Conservation (phyloP, 805 yeast species). For the Saccharomyces mikatae region DNA sequence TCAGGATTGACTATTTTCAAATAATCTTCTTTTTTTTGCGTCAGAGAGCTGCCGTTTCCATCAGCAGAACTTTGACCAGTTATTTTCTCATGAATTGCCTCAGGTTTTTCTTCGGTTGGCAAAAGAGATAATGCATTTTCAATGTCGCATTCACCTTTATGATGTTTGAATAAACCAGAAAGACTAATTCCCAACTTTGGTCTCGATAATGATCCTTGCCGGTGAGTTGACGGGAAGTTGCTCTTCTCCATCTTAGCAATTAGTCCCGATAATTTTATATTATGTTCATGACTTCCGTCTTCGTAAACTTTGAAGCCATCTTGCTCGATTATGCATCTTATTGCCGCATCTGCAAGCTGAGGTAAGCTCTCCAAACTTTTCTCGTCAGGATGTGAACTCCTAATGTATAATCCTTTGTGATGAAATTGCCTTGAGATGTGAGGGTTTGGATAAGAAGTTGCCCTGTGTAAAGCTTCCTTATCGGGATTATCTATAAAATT, state of each 20-base stretch:
- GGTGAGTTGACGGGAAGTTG: slow-evolving; percentile 5
- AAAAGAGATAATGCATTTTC: slow-evolving; percentile 19
- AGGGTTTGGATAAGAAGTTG: not conserved
- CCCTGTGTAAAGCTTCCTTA: not conserved
- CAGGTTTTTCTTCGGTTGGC: slow-evolving; percentile 12
- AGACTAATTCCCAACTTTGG: slow-evolving; percentile 17
- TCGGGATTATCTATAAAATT: not conserved
- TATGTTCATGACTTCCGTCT: slow-evolving; percentile 24
- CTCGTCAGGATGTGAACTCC: not conserved
- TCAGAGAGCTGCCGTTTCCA: slow-evolving; percentile 1
- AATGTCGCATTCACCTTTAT: slow-evolving; percentile 15
- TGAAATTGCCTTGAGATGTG: not conserved
- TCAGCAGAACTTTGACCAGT: slow-evolving; percentile 1
- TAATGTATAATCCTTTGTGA: not conserved
- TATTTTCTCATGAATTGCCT: slow-evolving; percentile 2
- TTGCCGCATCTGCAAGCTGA: slow-evolving; percentile 8
- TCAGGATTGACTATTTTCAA: slow-evolving; percentile 22
- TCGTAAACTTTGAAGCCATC: slow-evolving; percentile 21
- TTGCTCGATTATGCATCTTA: slow-evolving; percentile 13
- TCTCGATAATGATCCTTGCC: slow-evolving; percentile 4
- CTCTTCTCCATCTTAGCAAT: slow-evolving; percentile 8
- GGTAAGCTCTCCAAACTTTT: slow-evolving; percentile 5
- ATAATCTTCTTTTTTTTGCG: slow-evolving; percentile 5
- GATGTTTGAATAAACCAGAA: slow-evolving; percentile 18
- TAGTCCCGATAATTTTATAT: slow-evolving; percentile 16